Evolutionary conservation across 352 stramenopile species (phyloP), one percentile per base, ranked within the genome.

Genomic region (Pseudoperonospora humuli): DNA sequence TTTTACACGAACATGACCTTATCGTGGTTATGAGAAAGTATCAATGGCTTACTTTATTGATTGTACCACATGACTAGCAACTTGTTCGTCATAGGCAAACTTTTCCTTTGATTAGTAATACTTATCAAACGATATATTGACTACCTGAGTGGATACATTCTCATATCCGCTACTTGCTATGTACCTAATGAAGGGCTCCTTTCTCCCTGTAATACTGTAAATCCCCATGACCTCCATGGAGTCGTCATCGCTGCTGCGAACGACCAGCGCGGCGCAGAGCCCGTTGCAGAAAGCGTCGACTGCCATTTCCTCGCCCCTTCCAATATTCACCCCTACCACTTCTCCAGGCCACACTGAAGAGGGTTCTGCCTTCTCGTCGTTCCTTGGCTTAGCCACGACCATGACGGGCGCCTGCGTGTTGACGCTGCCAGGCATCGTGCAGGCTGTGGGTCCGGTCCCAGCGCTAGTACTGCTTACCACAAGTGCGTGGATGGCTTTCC

Each of bases 401-500:
- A 92, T 92, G 79, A 88, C 80, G 50, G 76, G 76, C 11, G 72
- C 79, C n/a, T 81, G 68, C 40, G 80, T 92, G 32, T 65, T 92
- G 45, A 78, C 75, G 29, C 61, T 92, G 11, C 79, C 76, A 0
- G 67, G 76, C 43, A 74, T 80, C 10, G 45, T 86, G 9, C 70
- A 79, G 24, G 76, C 75, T 17, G 63, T 81, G 10, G 74, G 73
- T 9, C 55, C 81, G n/a, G 14, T 71, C 3, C 68, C 68, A 1
- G 61, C 70, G 0, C 28, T 87, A 7, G 19, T 82, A 2, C 59
- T 89, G 27, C 79, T 89, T 28, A 13, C 64, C 3, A 23, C 70
- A 39, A 75, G 70, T 13, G 72, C 54, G 8, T 81, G 57, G 63
- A 50, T 92, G 45, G 74, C 73, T 36, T 88, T 79, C 52, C 50